phyloP scores from a whole-genome alignment of 2,329 filamentous ascomycete species.

The Hymenoscyphus occultus region DNA sequence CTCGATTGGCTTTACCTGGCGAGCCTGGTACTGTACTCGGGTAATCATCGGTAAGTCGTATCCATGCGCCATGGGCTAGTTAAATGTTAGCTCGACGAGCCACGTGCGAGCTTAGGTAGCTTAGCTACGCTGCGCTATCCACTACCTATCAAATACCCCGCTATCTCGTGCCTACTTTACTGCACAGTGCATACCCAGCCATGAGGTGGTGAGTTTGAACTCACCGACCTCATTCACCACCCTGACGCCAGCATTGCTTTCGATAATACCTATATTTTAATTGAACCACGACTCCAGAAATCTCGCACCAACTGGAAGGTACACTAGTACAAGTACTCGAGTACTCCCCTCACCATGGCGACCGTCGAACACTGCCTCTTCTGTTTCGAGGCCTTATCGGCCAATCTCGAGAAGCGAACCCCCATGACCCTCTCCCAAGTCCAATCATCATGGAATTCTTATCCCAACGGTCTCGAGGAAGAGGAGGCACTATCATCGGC shows the following conservation, averaged over 20 bases:
- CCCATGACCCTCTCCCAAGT: slow-evolving; percentile 66
- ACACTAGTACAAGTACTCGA: too few species aligned
- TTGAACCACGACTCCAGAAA: neutral
- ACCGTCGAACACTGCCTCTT: slow-evolving; percentile 81
- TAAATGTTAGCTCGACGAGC: too few species aligned
- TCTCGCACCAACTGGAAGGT: neutral
- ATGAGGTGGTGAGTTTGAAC: neutral
- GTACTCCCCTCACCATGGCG: slow-evolving; percentile 60
- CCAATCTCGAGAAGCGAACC: slow-evolving; percentile 68
- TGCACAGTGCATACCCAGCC: neutral
- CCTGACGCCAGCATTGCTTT: neutral
- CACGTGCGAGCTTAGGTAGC: neutral
- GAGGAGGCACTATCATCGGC: slow-evolving; percentile 6
- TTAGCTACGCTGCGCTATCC: neutral
- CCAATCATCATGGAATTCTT: slow-evolving; percentile 57
- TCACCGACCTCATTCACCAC: slow-evolving; percentile 4
- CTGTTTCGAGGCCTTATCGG: slow-evolving; percentile 85
- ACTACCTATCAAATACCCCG: neutral
- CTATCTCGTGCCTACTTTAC: neutral
- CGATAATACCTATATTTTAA: neutral
- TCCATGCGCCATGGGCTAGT: too few species aligned
- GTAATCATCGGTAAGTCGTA: too few species aligned
- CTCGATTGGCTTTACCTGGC: too few species aligned
- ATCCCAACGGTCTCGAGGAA: slow-evolving; percentile 38
- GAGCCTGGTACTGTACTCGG: too few species aligned